phyloP scores from a whole-genome alignment of 208 protist species.

The Sergeia podlipaevii region DNA sequence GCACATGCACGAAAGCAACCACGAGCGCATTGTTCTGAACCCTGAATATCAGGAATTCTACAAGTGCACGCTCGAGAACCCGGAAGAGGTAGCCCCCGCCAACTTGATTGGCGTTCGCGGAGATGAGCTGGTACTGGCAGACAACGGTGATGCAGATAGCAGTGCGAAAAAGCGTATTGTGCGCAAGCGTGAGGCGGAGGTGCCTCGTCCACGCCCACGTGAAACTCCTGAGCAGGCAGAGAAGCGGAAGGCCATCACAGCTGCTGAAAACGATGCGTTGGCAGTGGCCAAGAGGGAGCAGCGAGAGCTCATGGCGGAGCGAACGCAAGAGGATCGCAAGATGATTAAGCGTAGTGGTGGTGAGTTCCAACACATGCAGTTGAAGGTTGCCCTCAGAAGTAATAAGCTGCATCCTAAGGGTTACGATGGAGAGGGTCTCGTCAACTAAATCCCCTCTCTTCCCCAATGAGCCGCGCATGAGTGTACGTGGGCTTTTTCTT shows the following conservation, averaged over 20 bases:
- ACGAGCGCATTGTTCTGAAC: constrained; percentile 72
- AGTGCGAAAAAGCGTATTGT: constrained; percentile 29
- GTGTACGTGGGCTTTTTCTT: not conserved
- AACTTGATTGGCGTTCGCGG: constrained; percentile 34
- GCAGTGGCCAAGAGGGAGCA: constrained; percentile 59
- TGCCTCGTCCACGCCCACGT: constrained; percentile 53
- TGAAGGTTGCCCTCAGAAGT: constrained; percentile 64
- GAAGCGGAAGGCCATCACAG: constrained; percentile 55
- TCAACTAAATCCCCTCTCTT: constrained; percentile 13
- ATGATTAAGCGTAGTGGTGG: constrained; percentile 33
- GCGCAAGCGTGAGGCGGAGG: constrained; percentile 59
- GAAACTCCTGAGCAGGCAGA: constrained; percentile 54
- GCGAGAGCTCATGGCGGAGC: constrained; percentile 42
- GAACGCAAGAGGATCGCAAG: constrained; percentile 44
- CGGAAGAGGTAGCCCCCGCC: constrained; percentile 26
- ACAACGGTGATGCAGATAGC: not conserved
- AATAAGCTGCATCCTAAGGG: constrained; percentile 90
- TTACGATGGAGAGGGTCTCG: constrained; percentile 78
- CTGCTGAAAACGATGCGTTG: constrained; percentile 51
- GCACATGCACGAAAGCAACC: constrained; percentile 83
- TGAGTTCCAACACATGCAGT: constrained; percentile 41
- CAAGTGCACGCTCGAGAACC: constrained; percentile 51
- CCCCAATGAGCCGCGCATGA: not conserved
- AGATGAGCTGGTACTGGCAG: constrained; percentile 35
- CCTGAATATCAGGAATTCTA: constrained; percentile 89